Conservation (phyloP, 257 asterid species). For the Capsicum rhomboideum region DNA sequence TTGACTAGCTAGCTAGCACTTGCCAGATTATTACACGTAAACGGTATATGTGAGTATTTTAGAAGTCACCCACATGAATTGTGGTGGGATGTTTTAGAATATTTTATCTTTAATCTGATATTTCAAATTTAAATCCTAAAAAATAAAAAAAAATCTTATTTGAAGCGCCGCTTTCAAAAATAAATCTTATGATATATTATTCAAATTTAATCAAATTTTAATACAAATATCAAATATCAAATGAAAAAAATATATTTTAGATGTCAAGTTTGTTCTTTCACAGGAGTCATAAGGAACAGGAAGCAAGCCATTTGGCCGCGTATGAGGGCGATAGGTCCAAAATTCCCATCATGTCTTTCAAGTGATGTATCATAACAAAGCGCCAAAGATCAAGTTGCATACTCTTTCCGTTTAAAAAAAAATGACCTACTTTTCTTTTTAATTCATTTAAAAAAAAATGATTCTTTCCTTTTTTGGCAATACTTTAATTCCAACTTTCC, state of each 20-base stretch:
- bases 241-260: not conserved
- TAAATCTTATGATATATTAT: not conserved
- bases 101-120: rapidly evolving
- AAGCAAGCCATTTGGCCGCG: not conserved
- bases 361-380: not conserved
- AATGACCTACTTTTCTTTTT: no score
- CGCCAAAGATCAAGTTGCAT: not conserved
- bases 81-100: not conserved
- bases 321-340: not conserved
- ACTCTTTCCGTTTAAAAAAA: no score
- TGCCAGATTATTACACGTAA: not conserved
- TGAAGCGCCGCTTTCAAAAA: no score
- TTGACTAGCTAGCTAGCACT: not conserved
- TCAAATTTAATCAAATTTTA: not conserved
- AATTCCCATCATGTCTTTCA: not conserved
- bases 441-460: no score
- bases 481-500: no score
- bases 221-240: not conserved
- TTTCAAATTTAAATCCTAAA: not conserved
- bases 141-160: no score
- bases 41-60: not conserved
- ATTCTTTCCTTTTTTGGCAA: no score
- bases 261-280: not conserved
- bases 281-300: not conserved
- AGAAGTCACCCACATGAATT: not conserved